Conservation (phyloP, 2,329 filamentous ascomycete genomes). For the Aureobasidium uvarum region DNA sequence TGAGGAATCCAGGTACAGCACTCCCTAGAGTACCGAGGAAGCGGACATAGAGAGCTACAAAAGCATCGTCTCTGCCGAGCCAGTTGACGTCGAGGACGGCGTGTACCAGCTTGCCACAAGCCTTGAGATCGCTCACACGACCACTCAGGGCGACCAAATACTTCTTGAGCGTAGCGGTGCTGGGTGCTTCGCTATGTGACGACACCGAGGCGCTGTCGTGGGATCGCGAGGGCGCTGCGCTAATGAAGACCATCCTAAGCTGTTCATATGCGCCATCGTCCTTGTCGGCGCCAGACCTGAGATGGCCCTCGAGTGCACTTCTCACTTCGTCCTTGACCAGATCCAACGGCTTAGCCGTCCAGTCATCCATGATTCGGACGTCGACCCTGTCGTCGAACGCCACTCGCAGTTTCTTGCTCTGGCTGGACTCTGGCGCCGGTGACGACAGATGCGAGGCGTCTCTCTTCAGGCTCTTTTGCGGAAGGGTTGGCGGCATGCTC, state of each 20-base stretch:
- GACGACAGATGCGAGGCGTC: constrained; percentile 40
- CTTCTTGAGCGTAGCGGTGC: constrained; percentile 54
- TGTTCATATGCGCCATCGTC: constrained; percentile 59
- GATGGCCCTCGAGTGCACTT: constrained; percentile 45
- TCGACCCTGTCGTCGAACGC: constrained; percentile 51
- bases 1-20: constrained; percentile 76
- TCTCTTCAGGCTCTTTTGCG: constrained; percentile 39
- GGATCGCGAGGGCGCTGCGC: constrained; percentile 43
- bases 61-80: constrained; percentile 61
- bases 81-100: constrained; percentile 59
- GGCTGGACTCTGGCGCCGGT: constrained; percentile 37
- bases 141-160: constrained; percentile 59
- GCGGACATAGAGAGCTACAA: constrained; percentile 56
- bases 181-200: constrained; percentile 46
- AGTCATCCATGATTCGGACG: constrained; percentile 47
- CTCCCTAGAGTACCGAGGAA: constrained; percentile 68
- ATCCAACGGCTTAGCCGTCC: constrained; percentile 54
- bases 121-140: constrained; percentile 56
- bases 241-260: constrained; percentile 54
- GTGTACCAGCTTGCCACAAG: constrained; percentile 58
- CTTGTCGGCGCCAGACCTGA: constrained; percentile 43
- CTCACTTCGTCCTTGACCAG: constrained; percentile 62
- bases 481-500: constrained; percentile 38
- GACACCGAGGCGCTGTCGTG: constrained; percentile 30
- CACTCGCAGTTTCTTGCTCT: constrained; percentile 49